Conservation (phyloP, 2,329 filamentous ascomycete species). For the Fusarium heterosporum region DNA sequence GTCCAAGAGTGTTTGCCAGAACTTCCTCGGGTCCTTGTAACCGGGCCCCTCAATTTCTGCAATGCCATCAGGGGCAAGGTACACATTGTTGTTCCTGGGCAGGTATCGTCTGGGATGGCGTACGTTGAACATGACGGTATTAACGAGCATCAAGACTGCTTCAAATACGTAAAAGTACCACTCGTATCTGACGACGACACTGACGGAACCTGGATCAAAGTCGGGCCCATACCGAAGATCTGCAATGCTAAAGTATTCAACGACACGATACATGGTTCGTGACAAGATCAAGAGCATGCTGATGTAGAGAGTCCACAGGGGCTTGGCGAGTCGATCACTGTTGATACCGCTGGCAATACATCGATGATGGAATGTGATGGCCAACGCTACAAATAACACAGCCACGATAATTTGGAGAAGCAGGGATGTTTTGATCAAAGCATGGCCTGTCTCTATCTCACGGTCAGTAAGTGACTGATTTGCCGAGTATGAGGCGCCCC, state of each 20-base stretch:
- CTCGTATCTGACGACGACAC: slow-evolving; percentile 65
- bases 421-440: slow-evolving; percentile 63
- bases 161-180: slow-evolving; percentile 72
- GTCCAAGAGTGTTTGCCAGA: slow-evolving; percentile 57
- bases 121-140: slow-evolving; percentile 62
- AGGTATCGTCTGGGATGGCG: slow-evolving; percentile 64
- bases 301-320: slow-evolving; percentile 63
- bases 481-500: slow-evolving; percentile 61
- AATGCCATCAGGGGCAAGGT: slow-evolving; percentile 62
- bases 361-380: slow-evolving; percentile 61
- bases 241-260: slow-evolving; percentile 68
- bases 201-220: slow-evolving; percentile 53
- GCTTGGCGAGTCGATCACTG: slow-evolving; percentile 49
- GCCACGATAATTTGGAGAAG: slow-evolving; percentile 67
- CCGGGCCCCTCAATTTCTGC: slow-evolving; percentile 63
- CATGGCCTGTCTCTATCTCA: slow-evolving; percentile 57
- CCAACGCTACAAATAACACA: slow-evolving; percentile 60
- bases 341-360: slow-evolving; percentile 54
- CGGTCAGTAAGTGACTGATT: slow-evolving; percentile 56
- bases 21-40: slow-evolving; percentile 60
- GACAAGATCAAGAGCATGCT: slow-evolving; percentile 62
- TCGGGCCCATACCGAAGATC: slow-evolving; percentile 54
- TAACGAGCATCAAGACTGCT: slow-evolving; percentile 63
- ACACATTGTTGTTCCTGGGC: slow-evolving; percentile 61
- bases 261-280: slow-evolving; percentile 67